Evolutionary conservation across 805 yeast species (phyloP).

Genomic region (Clavispora asparagi): DNA sequence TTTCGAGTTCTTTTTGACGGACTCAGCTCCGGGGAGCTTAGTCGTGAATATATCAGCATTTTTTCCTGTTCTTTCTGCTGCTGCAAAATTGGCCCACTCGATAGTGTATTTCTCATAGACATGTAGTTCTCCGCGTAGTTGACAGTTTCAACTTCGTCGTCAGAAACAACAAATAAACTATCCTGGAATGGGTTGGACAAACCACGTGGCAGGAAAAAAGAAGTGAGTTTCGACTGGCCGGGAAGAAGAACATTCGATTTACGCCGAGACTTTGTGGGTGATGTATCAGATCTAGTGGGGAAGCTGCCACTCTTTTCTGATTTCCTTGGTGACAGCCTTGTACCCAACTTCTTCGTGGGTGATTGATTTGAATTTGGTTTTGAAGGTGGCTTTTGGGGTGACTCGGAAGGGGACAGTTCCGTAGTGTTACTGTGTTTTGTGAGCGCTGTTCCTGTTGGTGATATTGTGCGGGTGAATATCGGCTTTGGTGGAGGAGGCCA

Average conservation of each 20-base stretch:
- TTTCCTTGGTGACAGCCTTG: neutral
- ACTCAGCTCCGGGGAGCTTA: constrained; percentile 9
- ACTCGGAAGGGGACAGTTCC: no score
- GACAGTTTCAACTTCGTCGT: constrained; percentile 5
- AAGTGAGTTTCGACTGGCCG: constrained; percentile 16
- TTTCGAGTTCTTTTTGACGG: constrained; percentile 10
- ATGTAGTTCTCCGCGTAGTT: neutral
- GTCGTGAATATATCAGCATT: constrained; percentile 1
- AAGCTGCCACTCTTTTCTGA: neutral
- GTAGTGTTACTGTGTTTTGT: no score
- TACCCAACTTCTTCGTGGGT: no score
- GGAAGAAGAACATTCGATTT: constrained; percentile 6
- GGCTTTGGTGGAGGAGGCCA: neutral
- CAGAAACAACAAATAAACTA: constrained; percentile 8
- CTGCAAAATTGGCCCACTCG: constrained; percentile 5
- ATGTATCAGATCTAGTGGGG: neutral
- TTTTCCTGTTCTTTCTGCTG: neutral
- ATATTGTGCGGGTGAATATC: neutral
- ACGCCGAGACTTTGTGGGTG: neutral
- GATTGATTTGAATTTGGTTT: neutral
- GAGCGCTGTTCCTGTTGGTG: neutral
- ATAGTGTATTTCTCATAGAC: constrained; percentile 4
- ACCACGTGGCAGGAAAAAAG: constrained; percentile 9
- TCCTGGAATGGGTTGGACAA: constrained; percentile 3
- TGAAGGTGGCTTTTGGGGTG: neutral